Evolutionary conservation across 768 basidiomycete species (phyloP).

Genomic region (Amanita thiersii): DNA sequence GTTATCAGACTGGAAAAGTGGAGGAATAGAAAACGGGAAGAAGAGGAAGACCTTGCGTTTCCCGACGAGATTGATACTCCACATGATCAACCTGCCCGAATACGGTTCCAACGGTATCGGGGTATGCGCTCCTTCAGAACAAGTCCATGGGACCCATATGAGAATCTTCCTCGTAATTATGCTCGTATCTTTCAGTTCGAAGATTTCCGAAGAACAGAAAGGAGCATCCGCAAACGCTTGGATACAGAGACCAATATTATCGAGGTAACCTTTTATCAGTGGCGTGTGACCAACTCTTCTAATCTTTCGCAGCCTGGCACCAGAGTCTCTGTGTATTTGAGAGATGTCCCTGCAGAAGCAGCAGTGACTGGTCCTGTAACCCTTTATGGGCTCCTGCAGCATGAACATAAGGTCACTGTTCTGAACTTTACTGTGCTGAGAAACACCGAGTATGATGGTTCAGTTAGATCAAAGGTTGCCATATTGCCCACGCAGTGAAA

Average conservation of each 20-base stretch:
- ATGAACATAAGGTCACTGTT: conserved; percentile 94
- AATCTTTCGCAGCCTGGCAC: conserved; percentile 55
- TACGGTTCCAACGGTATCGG: conserved; percentile 86
- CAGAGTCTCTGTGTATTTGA: conserved; percentile 70
- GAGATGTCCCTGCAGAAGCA: conserved; percentile 64
- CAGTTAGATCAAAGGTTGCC: conserved; percentile 82
- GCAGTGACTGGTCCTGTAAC: conserved; percentile 42
- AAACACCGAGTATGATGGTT: conserved; percentile 88
- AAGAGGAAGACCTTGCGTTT: conserved; percentile 78
- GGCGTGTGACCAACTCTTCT: background rate
- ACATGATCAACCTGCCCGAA: conserved; percentile 66
- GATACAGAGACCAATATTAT: conserved; percentile 53
- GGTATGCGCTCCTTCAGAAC: conserved; percentile 91
- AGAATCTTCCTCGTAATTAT: conserved; percentile 91
- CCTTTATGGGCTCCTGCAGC: conserved; percentile 79
- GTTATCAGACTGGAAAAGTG: conserved; percentile 53
- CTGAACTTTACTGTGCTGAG: conserved; percentile 89
- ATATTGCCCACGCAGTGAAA: background rate
- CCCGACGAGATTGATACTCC: conserved; percentile 98
- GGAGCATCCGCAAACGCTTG: conserved; percentile 56
- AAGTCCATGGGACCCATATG: conserved; percentile 96
- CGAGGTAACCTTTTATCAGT: conserved; percentile 40
- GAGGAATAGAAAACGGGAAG: conserved; percentile 64
- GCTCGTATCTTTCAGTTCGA: conserved; percentile 96
- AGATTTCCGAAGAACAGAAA: conserved; percentile 82